Evolutionary conservation across 768 basidiomycete genomes (phyloP), one percentile per base, ranked within the genome.

Genomic region (Crucibulum laeve): DNA sequence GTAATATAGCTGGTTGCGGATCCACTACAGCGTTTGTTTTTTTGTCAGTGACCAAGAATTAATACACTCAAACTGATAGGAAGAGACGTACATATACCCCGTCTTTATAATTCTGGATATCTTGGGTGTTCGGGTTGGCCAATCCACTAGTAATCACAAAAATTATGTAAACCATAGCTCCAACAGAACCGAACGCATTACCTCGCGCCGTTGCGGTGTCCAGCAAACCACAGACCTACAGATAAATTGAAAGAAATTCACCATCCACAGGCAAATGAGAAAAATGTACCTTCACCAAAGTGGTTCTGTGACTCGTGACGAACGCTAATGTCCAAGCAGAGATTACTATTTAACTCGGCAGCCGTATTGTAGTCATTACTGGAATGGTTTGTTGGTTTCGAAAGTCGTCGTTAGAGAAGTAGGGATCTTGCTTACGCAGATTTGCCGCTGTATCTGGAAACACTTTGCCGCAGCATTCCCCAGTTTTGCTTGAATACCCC

Each of bases 401-500:
- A 30, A n/a, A 30, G 7, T 30, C 28, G n/a, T 7, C 8, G 7
- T 30, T 30, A 7, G n/a, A 30, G 28, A n/a, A 30, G 7, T 7
- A 30, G 7, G 28, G 7, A 30, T 30, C 4, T 7, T 10, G 30
- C 42, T 24, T 25, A 47, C 46, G 46, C 46, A 3, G 33, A 24
- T 30, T 47, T 47, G 13, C 46, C 46, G 10, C 34, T 18, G 25
- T 47, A 47, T 18, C 46, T 23, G 14, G 21, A 26, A 8, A 43
- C 34, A 19, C 46, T 47, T 14, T 38, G 41, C 13, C 46, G 46
- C 23, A 47, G 46, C 46, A 47, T 47, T 24, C 46, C 46, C 46
- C 46, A 47, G 26, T 47, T 47, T 24, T 47, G 46, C 36, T 47
- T 47, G 46, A 47, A 47, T 19, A 47, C 42, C 5, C 46, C 46